Evolutionary conservation across 1,139 yeast species (phyloP).

Genomic region (Candida sp.): DNA sequence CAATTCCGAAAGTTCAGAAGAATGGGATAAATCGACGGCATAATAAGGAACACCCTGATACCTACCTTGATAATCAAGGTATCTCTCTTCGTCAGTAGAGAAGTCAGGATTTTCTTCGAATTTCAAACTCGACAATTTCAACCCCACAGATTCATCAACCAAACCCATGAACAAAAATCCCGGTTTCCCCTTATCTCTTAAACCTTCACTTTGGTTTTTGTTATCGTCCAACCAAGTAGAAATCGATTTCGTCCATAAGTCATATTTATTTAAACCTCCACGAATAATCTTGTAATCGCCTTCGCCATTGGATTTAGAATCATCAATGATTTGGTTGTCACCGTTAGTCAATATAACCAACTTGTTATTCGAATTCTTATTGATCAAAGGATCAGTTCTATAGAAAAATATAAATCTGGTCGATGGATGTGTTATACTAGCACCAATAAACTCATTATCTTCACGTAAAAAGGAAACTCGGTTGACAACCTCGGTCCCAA

Average conservation of each 20-base stretch:
- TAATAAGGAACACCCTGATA: slow-evolving; percentile 74
- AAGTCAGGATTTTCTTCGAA: slow-evolving; percentile 17
- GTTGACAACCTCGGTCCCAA: slow-evolving; percentile 63
- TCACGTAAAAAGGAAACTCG: slow-evolving; percentile 78
- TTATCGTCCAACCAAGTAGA: slow-evolving; percentile 28
- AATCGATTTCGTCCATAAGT: slow-evolving; percentile 22
- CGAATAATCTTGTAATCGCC: slow-evolving; percentile 5
- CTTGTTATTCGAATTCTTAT: slow-evolving; percentile 23
- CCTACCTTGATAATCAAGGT: slow-evolving; percentile 40
- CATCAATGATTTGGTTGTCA: slow-evolving; percentile 19
- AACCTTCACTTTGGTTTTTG: slow-evolving; percentile 28
- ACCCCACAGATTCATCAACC: slow-evolving; percentile 51
- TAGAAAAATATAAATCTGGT: slow-evolving; percentile 56
- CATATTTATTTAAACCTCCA: slow-evolving; percentile 9
- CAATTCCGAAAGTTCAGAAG: slow-evolving; percentile 19
- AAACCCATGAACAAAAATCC: slow-evolving; percentile 65
- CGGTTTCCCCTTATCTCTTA: slow-evolving; percentile 35
- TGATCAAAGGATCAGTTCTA: slow-evolving; percentile 34
- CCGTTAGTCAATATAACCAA: slow-evolving; percentile 37
- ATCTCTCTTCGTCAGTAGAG: slow-evolving; percentile 20
- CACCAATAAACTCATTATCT: slow-evolving; percentile 55
- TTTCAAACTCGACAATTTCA: slow-evolving; percentile 27
- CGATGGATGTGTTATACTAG: slow-evolving; percentile 48
- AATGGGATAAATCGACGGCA: slow-evolving; percentile 63
- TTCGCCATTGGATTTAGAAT: slow-evolving; percentile 7